Evolutionary conservation across 2,329 filamentous ascomycete genomes (phyloP).

Genomic region (Harringtonia aguacate): DNA sequence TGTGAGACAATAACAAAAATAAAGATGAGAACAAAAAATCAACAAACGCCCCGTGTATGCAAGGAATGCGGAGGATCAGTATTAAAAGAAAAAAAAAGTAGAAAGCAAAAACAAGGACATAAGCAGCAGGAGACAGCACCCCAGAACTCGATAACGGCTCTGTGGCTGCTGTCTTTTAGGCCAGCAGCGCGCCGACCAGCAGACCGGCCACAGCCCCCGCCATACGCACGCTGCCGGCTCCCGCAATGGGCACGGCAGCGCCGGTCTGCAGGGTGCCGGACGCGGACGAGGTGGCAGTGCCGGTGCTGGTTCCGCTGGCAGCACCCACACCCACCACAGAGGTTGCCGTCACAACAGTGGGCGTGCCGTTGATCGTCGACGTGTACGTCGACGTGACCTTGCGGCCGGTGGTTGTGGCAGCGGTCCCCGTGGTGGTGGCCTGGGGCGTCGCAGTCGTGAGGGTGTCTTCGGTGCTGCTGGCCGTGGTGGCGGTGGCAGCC

Average conservation of each 20-base stretch:
- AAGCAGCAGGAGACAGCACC: no score
- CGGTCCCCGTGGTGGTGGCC: neutral
- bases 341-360: constrained; percentile 36
- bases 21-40: neutral
- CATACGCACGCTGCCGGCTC: constrained; percentile 3
- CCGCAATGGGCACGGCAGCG: neutral
- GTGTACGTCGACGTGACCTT: constrained; percentile 27
- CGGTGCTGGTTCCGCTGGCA: constrained; percentile 18
- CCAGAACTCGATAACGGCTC: neutral
- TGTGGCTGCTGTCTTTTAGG: constrained; percentile 2
- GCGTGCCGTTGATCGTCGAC: constrained; percentile 34
- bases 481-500: constrained; percentile 5
- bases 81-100: neutral
- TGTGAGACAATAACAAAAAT: neutral
- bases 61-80: constrained; percentile 9
- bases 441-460: neutral
- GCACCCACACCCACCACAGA: constrained; percentile 34
- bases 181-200: constrained; percentile 10
- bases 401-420: neutral
- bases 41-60: constrained; percentile 9
- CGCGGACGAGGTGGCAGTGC: constrained; percentile 20
- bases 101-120: neutral
- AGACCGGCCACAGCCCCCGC: constrained; percentile 12
- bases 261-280: constrained; percentile 21
- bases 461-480: constrained; percentile 3